Conservation (phyloP, 805 yeast genomes). For the Yarrowia phangngaensis region DNA sequence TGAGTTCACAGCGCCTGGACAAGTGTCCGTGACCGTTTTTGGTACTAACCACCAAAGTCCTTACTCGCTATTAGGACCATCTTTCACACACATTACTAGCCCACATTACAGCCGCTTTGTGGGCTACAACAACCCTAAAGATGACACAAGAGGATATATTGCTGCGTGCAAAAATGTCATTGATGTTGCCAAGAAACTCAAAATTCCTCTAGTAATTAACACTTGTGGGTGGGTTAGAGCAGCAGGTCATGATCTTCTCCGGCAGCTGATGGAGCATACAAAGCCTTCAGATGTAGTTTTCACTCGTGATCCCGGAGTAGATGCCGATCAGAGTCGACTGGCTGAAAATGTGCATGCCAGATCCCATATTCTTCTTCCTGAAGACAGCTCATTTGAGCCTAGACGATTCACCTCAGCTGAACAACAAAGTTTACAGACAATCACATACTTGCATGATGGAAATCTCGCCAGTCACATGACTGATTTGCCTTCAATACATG, state of each 20-base stretch:
- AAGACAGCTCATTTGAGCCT: not conserved
- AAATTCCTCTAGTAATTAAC: conserved; percentile 4
- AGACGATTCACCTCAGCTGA: conserved; percentile 16
- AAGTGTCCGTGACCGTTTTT: conserved; percentile 3
- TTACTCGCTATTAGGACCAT: conserved; percentile 8
- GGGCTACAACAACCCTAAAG: conserved; percentile 25
- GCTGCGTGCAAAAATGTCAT: conserved; percentile 4
- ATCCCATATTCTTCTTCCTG: conserved; percentile 2
- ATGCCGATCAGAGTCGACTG: conserved; percentile 16
- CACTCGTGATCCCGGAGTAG: conserved; percentile 24
- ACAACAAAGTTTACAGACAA: conserved; percentile 7
- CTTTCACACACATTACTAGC: conserved; percentile 4
- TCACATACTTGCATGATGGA: conserved; percentile 7
- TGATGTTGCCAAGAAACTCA: not conserved
- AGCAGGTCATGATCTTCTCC: conserved; percentile 16
- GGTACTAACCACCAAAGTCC: conserved; percentile 2
- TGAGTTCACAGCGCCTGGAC: conserved; percentile 23
- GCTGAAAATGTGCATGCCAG: conserved; percentile 4
- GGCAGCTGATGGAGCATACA: conserved; percentile 10
- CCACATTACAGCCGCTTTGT: conserved; percentile 14
- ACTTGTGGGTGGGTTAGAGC: conserved; percentile 20
- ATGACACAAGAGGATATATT: conserved; percentile 11
- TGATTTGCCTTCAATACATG: not conserved
- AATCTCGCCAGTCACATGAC: conserved; percentile 8
- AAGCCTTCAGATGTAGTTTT: conserved; percentile 7